phyloP scores from a whole-genome alignment of 306 rosid genomes.

The Styphnolobium japonicum region DNA sequence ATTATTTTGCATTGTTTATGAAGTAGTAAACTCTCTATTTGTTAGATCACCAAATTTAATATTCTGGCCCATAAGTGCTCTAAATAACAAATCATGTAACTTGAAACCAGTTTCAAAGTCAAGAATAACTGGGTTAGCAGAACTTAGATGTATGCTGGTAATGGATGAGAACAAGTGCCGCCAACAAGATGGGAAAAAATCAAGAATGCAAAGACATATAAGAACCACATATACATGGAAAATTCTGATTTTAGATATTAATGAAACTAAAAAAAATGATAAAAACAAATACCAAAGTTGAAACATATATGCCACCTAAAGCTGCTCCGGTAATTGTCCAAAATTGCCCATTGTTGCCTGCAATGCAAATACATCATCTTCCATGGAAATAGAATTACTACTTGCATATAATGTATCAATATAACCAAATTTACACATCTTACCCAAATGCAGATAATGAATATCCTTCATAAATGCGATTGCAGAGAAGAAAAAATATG shows the following conservation, averaged over 20 bases:
- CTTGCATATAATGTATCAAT: constrained; percentile 2
- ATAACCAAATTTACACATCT: constrained; percentile 30
- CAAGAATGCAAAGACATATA: not conserved
- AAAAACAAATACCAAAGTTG: constrained; percentile 79
- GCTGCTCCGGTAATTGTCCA: constrained; percentile 64
- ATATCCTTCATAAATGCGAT: constrained; percentile 68
- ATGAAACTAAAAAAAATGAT: not conserved
- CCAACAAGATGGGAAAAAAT: not conserved
- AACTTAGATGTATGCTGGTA: too few relatives aligned
- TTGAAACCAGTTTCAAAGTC: not conserved
- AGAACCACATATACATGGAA: not conserved
- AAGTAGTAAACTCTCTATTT: too few relatives aligned
- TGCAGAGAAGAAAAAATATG: constrained; percentile 59
- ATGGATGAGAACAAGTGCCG: too few relatives aligned
- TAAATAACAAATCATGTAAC: not conserved
- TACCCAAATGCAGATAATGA: constrained; percentile 62
- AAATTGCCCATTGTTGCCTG: constrained; percentile 50
- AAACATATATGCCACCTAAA: constrained; percentile 78
- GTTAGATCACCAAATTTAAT: too few relatives aligned
- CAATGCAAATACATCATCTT: not conserved
- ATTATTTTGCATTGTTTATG: too few relatives aligned
- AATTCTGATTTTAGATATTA: not conserved
- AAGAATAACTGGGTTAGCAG: too few relatives aligned
- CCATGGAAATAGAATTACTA: not conserved
- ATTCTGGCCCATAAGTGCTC: not conserved